Evolutionary conservation across 2,329 filamentous ascomycete genomes (phyloP).

Genomic region (Xylariaceae sp.): DNA sequence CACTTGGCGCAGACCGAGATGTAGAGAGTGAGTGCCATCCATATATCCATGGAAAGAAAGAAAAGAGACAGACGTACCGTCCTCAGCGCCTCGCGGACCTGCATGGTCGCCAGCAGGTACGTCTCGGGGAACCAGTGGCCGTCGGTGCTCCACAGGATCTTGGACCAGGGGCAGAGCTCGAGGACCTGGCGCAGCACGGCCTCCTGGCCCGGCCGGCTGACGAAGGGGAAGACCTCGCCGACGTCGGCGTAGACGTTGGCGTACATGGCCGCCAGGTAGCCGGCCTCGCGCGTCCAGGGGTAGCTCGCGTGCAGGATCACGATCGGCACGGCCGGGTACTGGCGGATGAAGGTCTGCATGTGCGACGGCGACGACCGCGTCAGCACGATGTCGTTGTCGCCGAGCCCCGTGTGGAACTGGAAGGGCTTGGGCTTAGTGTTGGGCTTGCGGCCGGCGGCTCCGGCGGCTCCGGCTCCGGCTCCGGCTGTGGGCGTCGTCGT

Average conservation of each 20-base stretch:
- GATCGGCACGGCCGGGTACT: slow-evolving; percentile 62
- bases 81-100: slow-evolving; percentile 64
- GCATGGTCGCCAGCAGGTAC: slow-evolving; percentile 63
- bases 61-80: slow-evolving; percentile 35
- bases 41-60: neutral
- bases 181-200: slow-evolving; percentile 62
- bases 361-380: slow-evolving; percentile 65
- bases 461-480: no score
- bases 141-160: slow-evolving; percentile 74
- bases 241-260: slow-evolving; percentile 76
- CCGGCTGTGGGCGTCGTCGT: neutral
- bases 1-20: no score
- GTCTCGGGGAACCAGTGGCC: slow-evolving; percentile 75
- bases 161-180: slow-evolving; percentile 66
- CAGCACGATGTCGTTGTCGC: slow-evolving; percentile 70
- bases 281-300: slow-evolving; percentile 70
- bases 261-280: slow-evolving; percentile 71
- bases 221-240: slow-evolving; percentile 72
- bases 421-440: slow-evolving; percentile 73
- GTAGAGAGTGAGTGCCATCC: neutral
- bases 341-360: slow-evolving; percentile 64
- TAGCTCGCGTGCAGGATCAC: slow-evolving; percentile 76
- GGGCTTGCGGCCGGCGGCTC: slow-evolving; percentile 25
- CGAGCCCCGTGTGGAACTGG: slow-evolving; percentile 77
- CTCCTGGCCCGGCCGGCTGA: slow-evolving; percentile 71